Base-by-base conservation (phyloP, 495 filamentous ascomycete genomes). In the Penicillium chermesinum region DNA sequence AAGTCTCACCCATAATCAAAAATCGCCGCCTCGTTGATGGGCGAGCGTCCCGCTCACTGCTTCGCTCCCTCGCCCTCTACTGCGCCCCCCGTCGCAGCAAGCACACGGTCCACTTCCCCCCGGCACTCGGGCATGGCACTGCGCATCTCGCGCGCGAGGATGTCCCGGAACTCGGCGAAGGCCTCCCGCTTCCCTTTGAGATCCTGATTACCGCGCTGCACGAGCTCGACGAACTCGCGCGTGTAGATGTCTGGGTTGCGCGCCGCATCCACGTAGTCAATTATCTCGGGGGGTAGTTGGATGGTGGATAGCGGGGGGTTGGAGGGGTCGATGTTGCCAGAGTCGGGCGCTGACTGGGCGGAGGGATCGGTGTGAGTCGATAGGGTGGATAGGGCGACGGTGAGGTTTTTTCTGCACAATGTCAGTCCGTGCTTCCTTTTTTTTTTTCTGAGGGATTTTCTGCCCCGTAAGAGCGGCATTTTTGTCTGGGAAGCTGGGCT, bases 191-290 rank as follows among this genome's bases (percentile, higher is more conserved):
- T 90, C 16, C 93, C 93, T 58, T 86, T 85, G 57, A 91, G 68
- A 48, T 85, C 75, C 70, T 95, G 91, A 63, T 97, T 97, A 25
- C 79, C 74, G 52, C 83, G 77, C 64, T 91, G 80, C 17, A 89
- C 87, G 15, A 88, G 73, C 81, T 98, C 94, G 38, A 97, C 89
- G 59, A 96, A 95, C 71, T 97, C 91, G 32, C 93, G 80, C 44
- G 91, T 97, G 75, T 96, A 99, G 69, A 99, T 95, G 64, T 97
- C 91, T 12, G 93, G 93, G 71, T 99, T 99, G 37, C 93, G 86
- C 10, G 89, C 83, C 43, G 86, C 78, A 65, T 96, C 90, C 41
- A 99, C 88, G 71, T 99, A 99, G 50, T 86, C 77, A 59, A 96
- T 86, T 9, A 98, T 82, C 54, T 95, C 91, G n/a, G 85, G 82